Base-by-base conservation (phyloP, 176 grass and related monocot genomes). In the Aegilops bicornis region DNA sequence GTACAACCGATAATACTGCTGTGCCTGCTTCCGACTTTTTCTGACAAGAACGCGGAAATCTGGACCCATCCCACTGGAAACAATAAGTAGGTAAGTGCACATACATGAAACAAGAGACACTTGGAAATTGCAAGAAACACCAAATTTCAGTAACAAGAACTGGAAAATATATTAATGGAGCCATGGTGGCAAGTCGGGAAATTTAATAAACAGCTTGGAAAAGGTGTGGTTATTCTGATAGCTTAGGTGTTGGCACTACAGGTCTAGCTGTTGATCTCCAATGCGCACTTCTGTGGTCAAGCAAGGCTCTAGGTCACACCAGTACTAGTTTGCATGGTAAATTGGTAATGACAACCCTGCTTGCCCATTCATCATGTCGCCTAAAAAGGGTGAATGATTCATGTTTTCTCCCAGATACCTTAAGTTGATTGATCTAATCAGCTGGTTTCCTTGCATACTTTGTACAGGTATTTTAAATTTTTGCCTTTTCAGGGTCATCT, bases 31-130 rank as follows among this genome's bases (percentile, higher is more conserved):
- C 66, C 93, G 87, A 45, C 93, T 95, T 95, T 95, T 95, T 64
- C 93, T 95, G 59, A 95, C 86, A 37, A 95, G 91, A 89, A 95
- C 93, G 19, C 93, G 91, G 45, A 92, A 95, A 87, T 95, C 93
- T 60, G 93, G 93, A 76, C 97, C 97, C 89, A 98, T 98, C 33
- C 97, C 97, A 87, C 97, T 98, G 87, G 85, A 89, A 89, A 48
- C 4, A 82, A 82, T 76, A 17, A 43, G 23, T 10, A 85, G 27
- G 12, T 77, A 87, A 92, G 61, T 71, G 79, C 11, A 85, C 70
- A 68, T 16, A 47, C 1, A 10, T 47, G 69, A 14, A 77, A 31
- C 2, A 3, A 4, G 22, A 83, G 5, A 23, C 12, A 32, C 10
- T 69, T 35, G 17, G 15, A 76, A 76, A 30, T 76, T 52, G 73